Base-by-base conservation (phyloP, 257 asterid genomes). In the Salvia miltiorrhiza region DNA sequence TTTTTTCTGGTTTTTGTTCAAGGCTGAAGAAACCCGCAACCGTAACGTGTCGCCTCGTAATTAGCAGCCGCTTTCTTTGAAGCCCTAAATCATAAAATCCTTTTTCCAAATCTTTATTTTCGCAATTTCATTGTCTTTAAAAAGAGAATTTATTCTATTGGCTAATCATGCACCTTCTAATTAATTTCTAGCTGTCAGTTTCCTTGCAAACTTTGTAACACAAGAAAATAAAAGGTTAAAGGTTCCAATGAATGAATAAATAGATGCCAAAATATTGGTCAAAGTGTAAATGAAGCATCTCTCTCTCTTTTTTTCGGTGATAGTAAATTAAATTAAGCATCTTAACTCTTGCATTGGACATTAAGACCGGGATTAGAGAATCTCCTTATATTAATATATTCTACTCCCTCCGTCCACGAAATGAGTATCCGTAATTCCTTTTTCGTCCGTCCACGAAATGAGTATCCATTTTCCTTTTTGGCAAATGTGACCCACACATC, bases 101-200 rank as follows among this genome's bases (percentile, higher is more conserved):
- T 4, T 60, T 59, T 17, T 23, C 30, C 30, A n/a, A 47, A 52
- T 24, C 55, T 40, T 56, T 28, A 11, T 39, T n/a, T 26, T 43
- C 11, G 12, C n/a, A 9, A 13, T 19, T 56, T 63, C 16, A 9
- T 1, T 26, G 16, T 47, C 39, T 13, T 39, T 37, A 11, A 37
- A 35, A 70, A 58, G 23, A 47, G 73, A 64, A 76, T 76, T 57
- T 56, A 70, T 76, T 70, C 80, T 69, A 8, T 9, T 39, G 58
- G 64, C 56, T 57, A 32, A 39, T 67, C 35, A n/a, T n/a, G n/a
- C n/a, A 50, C 4, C 28, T 12, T 19, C 30, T 69, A 54, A 35
- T 8, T 17, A 3, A 57, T 61, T 70, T 76, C 1, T 17, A 37
- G 72, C 41, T 76, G 72, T 63, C 60, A 55, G 47, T 28, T 19